Evolutionary conservation across 2,329 filamentous ascomycete genomes (phyloP), one percentile per base, ranked within the genome.

Genomic region (Corynespora cassiicola): DNA sequence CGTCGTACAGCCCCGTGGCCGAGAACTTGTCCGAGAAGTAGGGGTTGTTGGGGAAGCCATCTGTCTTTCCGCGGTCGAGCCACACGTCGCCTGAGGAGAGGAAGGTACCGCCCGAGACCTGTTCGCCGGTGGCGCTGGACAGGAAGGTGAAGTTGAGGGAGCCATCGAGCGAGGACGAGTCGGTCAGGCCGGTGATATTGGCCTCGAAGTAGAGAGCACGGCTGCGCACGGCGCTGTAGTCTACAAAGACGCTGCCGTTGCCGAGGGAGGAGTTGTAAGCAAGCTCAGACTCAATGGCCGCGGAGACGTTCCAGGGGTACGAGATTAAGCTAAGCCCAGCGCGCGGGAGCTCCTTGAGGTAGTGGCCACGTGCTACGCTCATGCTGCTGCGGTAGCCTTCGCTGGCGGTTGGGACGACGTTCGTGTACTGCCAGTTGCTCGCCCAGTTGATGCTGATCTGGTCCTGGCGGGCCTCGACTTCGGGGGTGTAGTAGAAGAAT

Each of bases 381-480:
- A 79, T 79, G 17, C 71, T 62, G 33, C 72, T 74, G 14, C 78
- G 70, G 74, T 77, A 84, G 18, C 75, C 71, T 52, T 83, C 77
- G 3, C 70, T 60, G 0, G 74, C 79, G 0, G 79, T 82, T 0
- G 80, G 80, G 0, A 81, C 77, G 2, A 68, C 42, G 42, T 77
- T 66, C 0, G 74, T 70, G 60, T 85, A 84, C 56, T 84, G 74
- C 75, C 80, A 83, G 46, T 84, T 84, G 37, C 71, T 76, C 1
- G 77, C 77, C 81, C 80, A 84, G 7, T 73, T 75, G 5, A 84
- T 72, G 24, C 69, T 75, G 35, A 82, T 56, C 20, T 70, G 67
- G 3, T 66, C 65, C 1, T 73, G 56, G 27, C 71, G 56, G 4
- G 71, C 72, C n/a, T n/a, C n/a, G n/a, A n/a, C n/a, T n/a, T n/a